Evolutionary conservation across 129 eudicot species (phyloP).

Genomic region (Sambucus nigra): DNA sequence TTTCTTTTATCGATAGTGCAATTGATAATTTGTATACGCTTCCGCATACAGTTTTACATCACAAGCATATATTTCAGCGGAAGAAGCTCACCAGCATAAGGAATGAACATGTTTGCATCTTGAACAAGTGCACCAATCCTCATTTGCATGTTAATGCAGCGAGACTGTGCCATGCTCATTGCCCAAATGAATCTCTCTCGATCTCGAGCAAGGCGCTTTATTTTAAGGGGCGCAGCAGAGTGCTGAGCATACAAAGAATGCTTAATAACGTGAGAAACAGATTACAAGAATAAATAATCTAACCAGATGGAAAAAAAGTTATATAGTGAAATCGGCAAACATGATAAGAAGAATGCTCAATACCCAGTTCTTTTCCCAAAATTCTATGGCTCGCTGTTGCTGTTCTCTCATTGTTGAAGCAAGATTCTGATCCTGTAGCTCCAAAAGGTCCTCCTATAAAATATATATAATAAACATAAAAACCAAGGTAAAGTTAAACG

Average conservation of each 20-base stretch:
- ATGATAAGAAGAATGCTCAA: neutral
- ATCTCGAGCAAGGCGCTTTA: constrained; percentile 86
- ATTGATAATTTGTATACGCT: too few species aligned
- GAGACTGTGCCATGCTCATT: constrained; percentile 83
- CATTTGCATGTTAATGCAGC: constrained; percentile 60
- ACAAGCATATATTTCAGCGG: neutral
- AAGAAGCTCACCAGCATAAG: constrained; percentile 81
- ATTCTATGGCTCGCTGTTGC: constrained; percentile 61
- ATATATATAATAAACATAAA: too few species aligned
- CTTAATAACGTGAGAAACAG: neutral
- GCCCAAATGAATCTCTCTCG: constrained; percentile 97
- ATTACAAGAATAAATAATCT: neutral
- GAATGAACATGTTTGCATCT: constrained; percentile 80
- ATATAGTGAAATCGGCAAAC: neutral
- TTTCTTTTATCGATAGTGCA: too few species aligned
- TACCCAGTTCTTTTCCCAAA: constrained; percentile 99
- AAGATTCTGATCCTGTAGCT: constrained; percentile 77
- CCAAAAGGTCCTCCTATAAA: constrained; percentile 73
- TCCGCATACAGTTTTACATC: too few species aligned
- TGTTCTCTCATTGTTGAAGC: constrained; percentile 70
- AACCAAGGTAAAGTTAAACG: too few species aligned
- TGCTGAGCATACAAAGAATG: constrained; percentile 35
- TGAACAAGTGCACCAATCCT: constrained; percentile 82
- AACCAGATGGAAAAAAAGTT: constrained; percentile 1
- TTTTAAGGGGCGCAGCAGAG: constrained; percentile 83